Evolutionary conservation across 2,329 filamentous ascomycete genomes (phyloP).

Genomic region (Aspergillus floridensis): DNA sequence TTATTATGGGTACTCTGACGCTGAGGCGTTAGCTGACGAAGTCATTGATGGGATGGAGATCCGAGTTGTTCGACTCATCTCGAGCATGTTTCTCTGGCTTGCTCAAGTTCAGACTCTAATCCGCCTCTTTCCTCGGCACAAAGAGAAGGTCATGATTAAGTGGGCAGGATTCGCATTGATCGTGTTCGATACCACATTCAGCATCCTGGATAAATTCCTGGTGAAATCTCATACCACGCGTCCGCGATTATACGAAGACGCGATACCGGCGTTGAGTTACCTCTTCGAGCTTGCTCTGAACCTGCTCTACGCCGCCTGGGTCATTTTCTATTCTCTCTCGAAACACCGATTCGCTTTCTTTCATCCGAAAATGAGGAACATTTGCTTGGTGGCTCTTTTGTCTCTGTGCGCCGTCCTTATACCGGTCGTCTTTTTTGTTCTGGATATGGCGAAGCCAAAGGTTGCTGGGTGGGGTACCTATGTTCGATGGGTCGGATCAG

Average conservation of each 20-base stretch:
- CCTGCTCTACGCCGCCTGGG: constrained; percentile 86
- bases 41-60: constrained; percentile 84
- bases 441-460: constrained; percentile 81
- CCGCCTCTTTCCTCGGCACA: constrained; percentile 88
- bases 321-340: constrained; percentile 88
- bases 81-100: constrained; percentile 94
- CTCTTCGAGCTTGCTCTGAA: constrained; percentile 85
- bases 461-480: constrained; percentile 94
- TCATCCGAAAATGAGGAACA: constrained; percentile 86
- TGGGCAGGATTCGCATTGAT: constrained; percentile 97
- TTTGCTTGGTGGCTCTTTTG: constrained; percentile 73
- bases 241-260: constrained; percentile 77
- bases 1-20: constrained; percentile 73
- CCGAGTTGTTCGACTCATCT: constrained; percentile 86
- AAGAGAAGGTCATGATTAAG: constrained; percentile 98
- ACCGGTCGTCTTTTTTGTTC: constrained; percentile 87
- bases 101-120: constrained; percentile 97
- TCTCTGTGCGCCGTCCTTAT: constrained; percentile 81
- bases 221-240: constrained; percentile 50
- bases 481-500: constrained; percentile 92
- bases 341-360: constrained; percentile 91
- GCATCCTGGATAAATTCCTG: constrained; percentile 82
- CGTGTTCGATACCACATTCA: constrained; percentile 84
- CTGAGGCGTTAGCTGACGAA: constrained; percentile 67
- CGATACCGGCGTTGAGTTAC: constrained; percentile 86